Evolutionary conservation across 495 filamentous ascomycete genomes (phyloP).

Genomic region (Aspergillus ostianus): DNA sequence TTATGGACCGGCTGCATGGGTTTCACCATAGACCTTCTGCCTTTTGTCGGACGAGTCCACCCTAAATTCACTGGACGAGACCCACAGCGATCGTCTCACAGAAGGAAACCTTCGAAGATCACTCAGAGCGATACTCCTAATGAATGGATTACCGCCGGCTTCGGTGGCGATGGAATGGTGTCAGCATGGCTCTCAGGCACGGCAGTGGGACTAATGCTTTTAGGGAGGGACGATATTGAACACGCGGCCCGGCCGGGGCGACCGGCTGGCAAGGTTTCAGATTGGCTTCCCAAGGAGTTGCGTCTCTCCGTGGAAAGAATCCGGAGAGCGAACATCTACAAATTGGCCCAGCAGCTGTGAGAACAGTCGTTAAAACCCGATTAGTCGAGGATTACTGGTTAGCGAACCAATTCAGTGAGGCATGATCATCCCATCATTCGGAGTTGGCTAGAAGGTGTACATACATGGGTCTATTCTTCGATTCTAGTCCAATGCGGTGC

Average conservation of each 20-base stretch:
- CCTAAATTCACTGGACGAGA: conserved; percentile 21
- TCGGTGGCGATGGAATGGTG: conserved; percentile 47
- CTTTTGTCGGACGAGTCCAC: conserved; percentile 45
- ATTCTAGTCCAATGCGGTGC: neutral
- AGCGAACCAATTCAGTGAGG: neutral
- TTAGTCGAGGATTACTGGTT: neutral
- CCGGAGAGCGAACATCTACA: conserved; percentile 8
- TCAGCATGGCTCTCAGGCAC: conserved; percentile 21
- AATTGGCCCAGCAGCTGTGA: conserved; percentile 10
- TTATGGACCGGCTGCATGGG: conserved; percentile 48
- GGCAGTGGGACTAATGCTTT: conserved; percentile 19
- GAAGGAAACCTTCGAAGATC: neutral
- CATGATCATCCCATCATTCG: neutral
- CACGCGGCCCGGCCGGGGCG: conserved; percentile 10
- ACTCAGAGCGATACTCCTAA: neutral
- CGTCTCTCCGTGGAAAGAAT: conserved; percentile 10
- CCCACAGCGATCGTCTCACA: conserved; percentile 4
- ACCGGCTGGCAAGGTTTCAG: conserved; percentile 13
- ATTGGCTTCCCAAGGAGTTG: conserved; percentile 19
- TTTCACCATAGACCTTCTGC: conserved; percentile 42
- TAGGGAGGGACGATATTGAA: conserved; percentile 12
- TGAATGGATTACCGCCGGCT: conserved; percentile 50
- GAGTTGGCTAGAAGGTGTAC: too few species aligned
- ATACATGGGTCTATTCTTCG: neutral
- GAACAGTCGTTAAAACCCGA: neutral